Evolutionary conservation across 345 rosid species (phyloP), one percentile per base, ranked within the genome.

Genomic region (Pistacia integerrima): DNA sequence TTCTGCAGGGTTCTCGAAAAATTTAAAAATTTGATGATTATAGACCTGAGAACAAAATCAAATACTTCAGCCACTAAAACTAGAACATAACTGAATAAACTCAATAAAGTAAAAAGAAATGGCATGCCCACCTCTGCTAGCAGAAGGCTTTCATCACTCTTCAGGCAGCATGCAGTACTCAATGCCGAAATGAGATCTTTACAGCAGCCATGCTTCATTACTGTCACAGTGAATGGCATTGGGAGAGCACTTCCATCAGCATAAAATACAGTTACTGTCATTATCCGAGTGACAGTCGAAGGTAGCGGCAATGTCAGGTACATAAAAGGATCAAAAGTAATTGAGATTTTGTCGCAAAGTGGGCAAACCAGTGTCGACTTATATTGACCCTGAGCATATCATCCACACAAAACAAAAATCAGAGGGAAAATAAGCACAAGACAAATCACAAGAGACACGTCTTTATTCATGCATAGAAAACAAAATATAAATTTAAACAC

Each of bases 291-390:
- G 72, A 82, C 87, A 75, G 84, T 90, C 73, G 98, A 90, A 73
- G 97, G 98, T 61, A 95, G 83, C n/a, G 98, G 98, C 89, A 95
- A 75, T 18, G 98, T 85, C 74, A 95, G 85, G 81, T 93, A 92
- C 99, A 95, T 95, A 79, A 95, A 93, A 58, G 99, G 99, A 76
- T 95, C 99, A 78, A 92, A 95, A 38, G 98, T 95, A 81, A 93
- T 82, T 51, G 99, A 95, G 74, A 91, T 84, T 81, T 95, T 92
- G 77, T 88, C 80, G 82, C 99, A 95, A 74, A 73, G 82, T 76
- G 98, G 98, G 78, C 99, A 95, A 66, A 90, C 97, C 69, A 95
- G 81, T 13, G 99, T 95, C 11, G 99, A 95, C 84, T 93, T 95
- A 76, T 95, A 95, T 86, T 95, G 99, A 66, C 99, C 98, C 99